phyloP scores from a whole-genome alignment of 257 asterid species.

The Rubia yunnanensis region DNA sequence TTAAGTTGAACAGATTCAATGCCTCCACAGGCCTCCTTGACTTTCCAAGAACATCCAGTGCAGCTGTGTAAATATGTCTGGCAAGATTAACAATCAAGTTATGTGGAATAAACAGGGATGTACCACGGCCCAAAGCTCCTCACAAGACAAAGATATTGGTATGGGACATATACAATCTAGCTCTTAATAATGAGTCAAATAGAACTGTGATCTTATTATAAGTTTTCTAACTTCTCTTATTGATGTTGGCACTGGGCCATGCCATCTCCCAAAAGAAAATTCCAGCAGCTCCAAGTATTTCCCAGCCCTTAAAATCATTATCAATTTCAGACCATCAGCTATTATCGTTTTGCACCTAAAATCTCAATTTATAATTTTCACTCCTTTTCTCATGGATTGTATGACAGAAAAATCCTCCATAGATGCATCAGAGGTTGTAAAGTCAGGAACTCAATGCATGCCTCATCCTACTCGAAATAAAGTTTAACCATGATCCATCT shows the following conservation, averaged over 20 bases:
- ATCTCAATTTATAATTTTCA: not conserved
- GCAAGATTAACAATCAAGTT: conserved; percentile 13
- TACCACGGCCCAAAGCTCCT: not conserved
- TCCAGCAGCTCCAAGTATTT: not conserved
- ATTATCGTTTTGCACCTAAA: not conserved
- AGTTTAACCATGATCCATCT: not conserved
- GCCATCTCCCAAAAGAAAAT: not conserved
- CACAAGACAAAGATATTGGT: too few species aligned
- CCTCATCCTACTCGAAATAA: not conserved
- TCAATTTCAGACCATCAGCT: not conserved
- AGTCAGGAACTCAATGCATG: too few species aligned
- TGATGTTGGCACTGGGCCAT: not conserved
- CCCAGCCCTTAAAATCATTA: not conserved
- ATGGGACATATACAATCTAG: not conserved
- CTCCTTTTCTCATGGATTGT: not conserved
- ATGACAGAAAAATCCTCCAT: not conserved
- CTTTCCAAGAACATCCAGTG: conserved; percentile 80
- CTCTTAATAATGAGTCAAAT: not conserved
- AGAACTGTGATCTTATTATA: not conserved
- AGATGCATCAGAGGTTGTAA: not conserved
- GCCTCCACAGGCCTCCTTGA: conserved; percentile 95
- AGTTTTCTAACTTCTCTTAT: not conserved
- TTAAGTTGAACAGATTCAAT: conserved; percentile 60
- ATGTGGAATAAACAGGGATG: not conserved
- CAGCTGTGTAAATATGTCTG: conserved; percentile 74